Percentiles rank a stretch among this genome's conserved stretches.
These are phyloP conservation scores for Isochrysis galbana DNA, from an alignment of 78 protist species.

Conservation along the genomic window DNA sequence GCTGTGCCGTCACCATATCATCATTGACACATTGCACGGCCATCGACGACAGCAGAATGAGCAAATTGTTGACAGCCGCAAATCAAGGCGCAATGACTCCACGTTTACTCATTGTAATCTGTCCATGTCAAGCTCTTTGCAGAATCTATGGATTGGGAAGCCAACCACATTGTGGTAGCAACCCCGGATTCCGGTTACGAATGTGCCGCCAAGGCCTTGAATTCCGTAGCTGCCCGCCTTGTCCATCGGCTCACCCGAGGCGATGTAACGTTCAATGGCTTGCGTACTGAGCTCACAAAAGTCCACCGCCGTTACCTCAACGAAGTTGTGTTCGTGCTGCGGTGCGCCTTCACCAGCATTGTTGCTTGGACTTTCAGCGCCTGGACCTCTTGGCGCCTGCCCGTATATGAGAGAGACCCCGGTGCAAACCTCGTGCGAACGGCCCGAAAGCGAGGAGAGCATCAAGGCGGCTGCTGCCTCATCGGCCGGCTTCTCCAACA, in stretches of 20 bases:
- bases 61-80: too few species aligned
- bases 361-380: too few species aligned
- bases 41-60: too few species aligned
- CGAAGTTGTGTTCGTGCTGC: not conserved
- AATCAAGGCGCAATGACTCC: too few species aligned
- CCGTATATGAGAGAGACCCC: not conserved
- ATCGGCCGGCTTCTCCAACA: conserved; percentile 39
- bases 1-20: too few species aligned
- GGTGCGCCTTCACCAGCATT: not conserved
- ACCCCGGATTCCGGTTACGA: conserved; percentile 25
- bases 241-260: conserved; percentile 47
- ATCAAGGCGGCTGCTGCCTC: not conserved
- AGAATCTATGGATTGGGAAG: conserved; percentile 43
- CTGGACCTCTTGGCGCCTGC: too few species aligned
- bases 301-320: conserved; percentile 26
- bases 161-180: conserved; percentile 55
- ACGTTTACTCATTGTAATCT: too few species aligned
- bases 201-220: conserved; percentile 19
- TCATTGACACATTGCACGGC: too few species aligned
- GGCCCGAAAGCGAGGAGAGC: not conserved
- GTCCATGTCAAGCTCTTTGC: not conserved
- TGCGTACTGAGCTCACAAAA: not conserved
- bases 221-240: conserved; percentile 60
- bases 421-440: not conserved
- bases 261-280: conserved; percentile 8